Evolutionary conservation across 805 yeast species (phyloP).

Genomic region (Saccharomyces jurei): DNA sequence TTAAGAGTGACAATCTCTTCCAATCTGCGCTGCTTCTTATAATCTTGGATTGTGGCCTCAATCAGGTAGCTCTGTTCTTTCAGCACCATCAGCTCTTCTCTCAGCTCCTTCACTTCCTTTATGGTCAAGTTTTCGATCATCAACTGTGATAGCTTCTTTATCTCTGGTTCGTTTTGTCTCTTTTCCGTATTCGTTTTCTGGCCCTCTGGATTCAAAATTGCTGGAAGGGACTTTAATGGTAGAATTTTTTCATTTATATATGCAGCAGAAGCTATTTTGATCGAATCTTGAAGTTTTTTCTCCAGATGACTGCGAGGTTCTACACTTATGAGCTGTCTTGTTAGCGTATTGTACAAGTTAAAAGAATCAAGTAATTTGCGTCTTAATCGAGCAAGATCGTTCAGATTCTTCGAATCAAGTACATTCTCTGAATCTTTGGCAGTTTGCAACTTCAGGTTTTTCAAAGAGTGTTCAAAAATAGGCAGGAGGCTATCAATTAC

Average conservation of each 20-base stretch:
- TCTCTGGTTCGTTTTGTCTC: constrained; percentile 8
- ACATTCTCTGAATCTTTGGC: constrained; percentile 16
- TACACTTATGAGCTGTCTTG: constrained; percentile 36
- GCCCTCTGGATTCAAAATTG: neutral
- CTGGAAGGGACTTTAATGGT: constrained; percentile 53
- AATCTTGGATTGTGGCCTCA: constrained; percentile 51
- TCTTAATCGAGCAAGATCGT: constrained; percentile 36
- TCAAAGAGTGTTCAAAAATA: constrained; percentile 34
- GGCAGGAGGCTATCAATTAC: constrained; percentile 37
- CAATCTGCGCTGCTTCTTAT: constrained; percentile 60
- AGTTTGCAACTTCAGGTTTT: constrained; percentile 23
- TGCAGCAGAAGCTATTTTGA: constrained; percentile 46
- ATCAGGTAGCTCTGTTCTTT: constrained; percentile 77
- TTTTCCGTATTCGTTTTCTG: constrained; percentile 23
- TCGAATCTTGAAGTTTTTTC: constrained; percentile 40
- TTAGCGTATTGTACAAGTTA: constrained; percentile 41
- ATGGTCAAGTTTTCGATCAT: constrained; percentile 34
- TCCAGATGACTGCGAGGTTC: constrained; percentile 37
- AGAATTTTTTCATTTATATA: constrained; percentile 64
- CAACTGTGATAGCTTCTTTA: constrained; percentile 13
- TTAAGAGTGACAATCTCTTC: constrained; percentile 64
- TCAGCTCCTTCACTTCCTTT: constrained; percentile 46
- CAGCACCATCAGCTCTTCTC: constrained; percentile 78
- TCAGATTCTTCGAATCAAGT: constrained; percentile 25
- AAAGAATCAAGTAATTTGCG: constrained; percentile 42